Conservation (phyloP, 139 green algal genomes). For the Tetradesmus obliquus region DNA sequence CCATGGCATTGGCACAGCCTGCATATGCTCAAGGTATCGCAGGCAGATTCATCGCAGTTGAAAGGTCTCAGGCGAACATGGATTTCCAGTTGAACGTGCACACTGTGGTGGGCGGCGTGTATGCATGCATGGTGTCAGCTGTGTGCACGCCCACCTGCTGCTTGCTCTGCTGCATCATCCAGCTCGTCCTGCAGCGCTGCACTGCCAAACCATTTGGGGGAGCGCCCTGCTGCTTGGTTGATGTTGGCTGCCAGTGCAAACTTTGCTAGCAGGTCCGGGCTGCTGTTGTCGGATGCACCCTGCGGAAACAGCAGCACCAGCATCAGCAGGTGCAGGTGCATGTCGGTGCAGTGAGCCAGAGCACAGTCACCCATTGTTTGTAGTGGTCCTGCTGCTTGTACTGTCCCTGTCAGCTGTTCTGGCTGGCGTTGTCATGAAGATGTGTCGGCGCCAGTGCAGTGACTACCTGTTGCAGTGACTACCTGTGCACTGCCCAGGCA, state of each 20-base stretch:
- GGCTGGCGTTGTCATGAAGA: not conserved
- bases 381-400: too few species aligned
- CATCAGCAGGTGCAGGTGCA: not conserved
- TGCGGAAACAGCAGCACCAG: not conserved
- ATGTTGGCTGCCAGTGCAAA: not conserved
- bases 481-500: not conserved
- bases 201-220: conserved; percentile 26
- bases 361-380: too few species aligned
- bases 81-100: too few species aligned
- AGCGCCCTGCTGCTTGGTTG: not conserved
- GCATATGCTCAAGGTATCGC: too few species aligned
- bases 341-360: too few species aligned
- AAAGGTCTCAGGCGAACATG: too few species aligned
- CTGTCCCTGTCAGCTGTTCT: too few species aligned
- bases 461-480: not conserved
- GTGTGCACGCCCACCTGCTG: not conserved
- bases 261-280: not conserved
- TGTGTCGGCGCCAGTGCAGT: too few species aligned
- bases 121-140: not conserved
- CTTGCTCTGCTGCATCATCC: not conserved
- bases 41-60: too few species aligned
- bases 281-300: not conserved
- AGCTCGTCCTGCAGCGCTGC: not conserved
- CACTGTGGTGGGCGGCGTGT: too few species aligned
- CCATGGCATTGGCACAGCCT: too few species aligned